Conservation (phyloP, 768 basidiomycete species). For the Leccinellum luteum region DNA sequence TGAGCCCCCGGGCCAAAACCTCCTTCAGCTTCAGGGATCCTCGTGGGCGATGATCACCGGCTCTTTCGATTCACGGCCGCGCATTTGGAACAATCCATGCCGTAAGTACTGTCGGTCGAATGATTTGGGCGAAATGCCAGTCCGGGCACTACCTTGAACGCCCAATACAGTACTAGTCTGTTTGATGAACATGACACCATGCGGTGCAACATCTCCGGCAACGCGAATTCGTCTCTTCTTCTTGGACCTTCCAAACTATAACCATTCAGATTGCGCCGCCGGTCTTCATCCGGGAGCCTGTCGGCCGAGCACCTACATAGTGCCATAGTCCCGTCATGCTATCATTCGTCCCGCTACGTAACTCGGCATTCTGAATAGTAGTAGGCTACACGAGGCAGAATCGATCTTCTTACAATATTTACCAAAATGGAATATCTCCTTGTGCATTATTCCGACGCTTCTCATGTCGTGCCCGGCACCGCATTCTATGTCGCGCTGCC, state of each 20-base stretch:
- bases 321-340: not conserved
- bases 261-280: too few relatives aligned
- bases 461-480: not conserved
- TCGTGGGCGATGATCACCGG: not conserved
- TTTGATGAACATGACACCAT: not conserved
- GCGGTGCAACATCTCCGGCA: not conserved
- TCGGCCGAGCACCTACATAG: not conserved
- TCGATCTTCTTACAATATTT: not conserved
- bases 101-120: not conserved
- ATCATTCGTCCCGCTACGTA: not conserved
- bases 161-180: too few relatives aligned
- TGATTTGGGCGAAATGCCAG: not conserved
- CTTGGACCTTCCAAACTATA: too few relatives aligned
- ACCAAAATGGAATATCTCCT: not conserved
- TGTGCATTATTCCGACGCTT: not conserved
- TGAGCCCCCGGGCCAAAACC: too few relatives aligned
- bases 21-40: not conserved
- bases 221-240: not conserved
- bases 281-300: conserved; percentile 15
- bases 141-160: not conserved
- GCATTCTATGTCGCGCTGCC: conserved; percentile 70
- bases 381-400: not conserved
- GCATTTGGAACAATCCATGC: not conserved
- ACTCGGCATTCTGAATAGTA: conserved; percentile 6
- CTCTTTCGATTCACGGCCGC: not conserved